These are phyloP conservation scores for Claviceps purpurea DNA, from an alignment of 2,329 filamentous ascomycete species.

Conservation along the genomic window DNA sequence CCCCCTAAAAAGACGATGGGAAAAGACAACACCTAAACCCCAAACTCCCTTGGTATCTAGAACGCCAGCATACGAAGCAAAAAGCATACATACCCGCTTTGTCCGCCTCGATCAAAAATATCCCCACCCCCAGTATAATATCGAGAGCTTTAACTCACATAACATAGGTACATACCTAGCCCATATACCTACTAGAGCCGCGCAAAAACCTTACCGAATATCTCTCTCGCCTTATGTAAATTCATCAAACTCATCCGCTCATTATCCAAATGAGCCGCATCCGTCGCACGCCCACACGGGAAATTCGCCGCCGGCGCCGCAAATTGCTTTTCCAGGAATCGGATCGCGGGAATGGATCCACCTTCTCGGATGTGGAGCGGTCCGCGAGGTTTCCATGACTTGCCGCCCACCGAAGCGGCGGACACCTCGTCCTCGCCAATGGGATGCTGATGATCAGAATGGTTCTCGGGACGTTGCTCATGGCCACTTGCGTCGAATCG, in stretches of 20 bases:
- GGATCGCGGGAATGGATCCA: constrained; percentile 84
- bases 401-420: constrained; percentile 2
- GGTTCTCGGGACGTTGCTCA: too few relatives aligned
- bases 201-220: constrained; percentile 76
- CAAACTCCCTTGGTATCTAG: too few relatives aligned
- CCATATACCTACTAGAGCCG: constrained; percentile 31
- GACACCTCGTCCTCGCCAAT: neutral
- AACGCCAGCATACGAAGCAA: too few relatives aligned
- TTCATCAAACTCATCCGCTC: constrained; percentile 83
- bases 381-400: constrained; percentile 30
- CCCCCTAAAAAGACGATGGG: too few relatives aligned
- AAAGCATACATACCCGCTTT: too few relatives aligned
- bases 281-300: constrained; percentile 88
- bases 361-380: constrained; percentile 93
- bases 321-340: constrained; percentile 92
- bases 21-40: too few relatives aligned
- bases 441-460: too few relatives aligned
- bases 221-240: constrained; percentile 79
- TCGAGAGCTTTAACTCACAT: too few relatives aligned
- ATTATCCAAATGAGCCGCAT: constrained; percentile 88
- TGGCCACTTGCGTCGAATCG: constrained; percentile 21
- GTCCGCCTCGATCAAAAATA: too few relatives aligned
- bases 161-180: too few relatives aligned
- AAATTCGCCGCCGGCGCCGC: constrained; percentile 80
- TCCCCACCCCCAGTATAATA: too few relatives aligned